A percentile compares a stretch with the other conserved stretches of the same genome.
phyloP scores from a whole-genome alignment of 805 yeast genomes.

The Teunomyces atbi region DNA sequence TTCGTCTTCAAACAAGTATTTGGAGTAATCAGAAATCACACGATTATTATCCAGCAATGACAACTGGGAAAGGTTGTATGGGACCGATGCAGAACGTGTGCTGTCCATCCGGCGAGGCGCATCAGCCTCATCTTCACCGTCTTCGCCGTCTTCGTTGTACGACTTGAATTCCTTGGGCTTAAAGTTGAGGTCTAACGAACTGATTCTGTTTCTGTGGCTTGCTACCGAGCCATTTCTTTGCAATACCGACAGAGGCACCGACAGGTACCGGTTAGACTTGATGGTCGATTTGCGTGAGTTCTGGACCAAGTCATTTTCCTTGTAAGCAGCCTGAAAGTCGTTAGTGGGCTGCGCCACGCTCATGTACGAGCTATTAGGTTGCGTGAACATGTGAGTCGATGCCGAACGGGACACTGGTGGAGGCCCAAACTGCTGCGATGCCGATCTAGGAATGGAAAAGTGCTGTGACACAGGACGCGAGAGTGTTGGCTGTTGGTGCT shows the following conservation, averaged over 20 bases:
- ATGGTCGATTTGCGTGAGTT: slow-evolving; percentile 31
- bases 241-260: slow-evolving; percentile 28
- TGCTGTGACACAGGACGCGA: neutral
- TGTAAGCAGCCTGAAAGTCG: slow-evolving; percentile 6
- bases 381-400: neutral
- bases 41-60: slow-evolving; percentile 15
- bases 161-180: slow-evolving; percentile 10
- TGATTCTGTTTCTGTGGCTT: slow-evolving; percentile 11
- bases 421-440: slow-evolving; percentile 1
- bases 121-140: slow-evolving; percentile 6
- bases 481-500: slow-evolving; percentile 4
- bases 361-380: neutral
- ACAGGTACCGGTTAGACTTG: slow-evolving; percentile 34
- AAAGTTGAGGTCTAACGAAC: slow-evolving; percentile 22
- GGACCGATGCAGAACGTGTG: slow-evolving; percentile 9
- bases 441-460: neutral
- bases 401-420: neutral
- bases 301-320: slow-evolving; percentile 11
- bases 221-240: slow-evolving; percentile 4
- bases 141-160: slow-evolving; percentile 9
- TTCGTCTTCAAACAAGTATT: slow-evolving; percentile 18
- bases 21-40: slow-evolving; percentile 27
- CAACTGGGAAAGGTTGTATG: slow-evolving; percentile 15
- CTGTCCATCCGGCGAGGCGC: neutral
- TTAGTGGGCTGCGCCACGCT: neutral